Conservation (phyloP, 768 basidiomycete genomes). For the Amanita jacksonii region DNA sequence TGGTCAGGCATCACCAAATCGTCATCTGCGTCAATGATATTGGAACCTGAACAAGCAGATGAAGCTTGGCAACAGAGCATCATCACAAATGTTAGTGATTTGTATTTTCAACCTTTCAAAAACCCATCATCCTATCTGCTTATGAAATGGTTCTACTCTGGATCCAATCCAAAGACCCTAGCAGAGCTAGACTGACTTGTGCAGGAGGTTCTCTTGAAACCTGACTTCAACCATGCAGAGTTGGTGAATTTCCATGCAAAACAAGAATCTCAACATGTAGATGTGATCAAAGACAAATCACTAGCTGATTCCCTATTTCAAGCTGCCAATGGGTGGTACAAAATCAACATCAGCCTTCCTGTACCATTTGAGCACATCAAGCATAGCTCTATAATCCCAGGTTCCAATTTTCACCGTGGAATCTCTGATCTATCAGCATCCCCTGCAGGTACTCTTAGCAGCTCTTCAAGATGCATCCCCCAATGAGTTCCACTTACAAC, state of each 20-base stretch:
- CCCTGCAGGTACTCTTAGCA: background rate
- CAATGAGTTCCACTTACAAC: background rate
- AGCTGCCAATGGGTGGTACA: background rate
- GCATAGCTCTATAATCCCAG: background rate
- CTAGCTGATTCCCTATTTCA: background rate
- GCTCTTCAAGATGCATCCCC: background rate
- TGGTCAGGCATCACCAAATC: constrained; percentile 1
- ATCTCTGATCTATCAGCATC: background rate
- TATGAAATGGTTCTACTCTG: background rate
- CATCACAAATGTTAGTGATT: too few species aligned
- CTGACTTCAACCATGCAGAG: background rate
- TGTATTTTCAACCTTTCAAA: too few species aligned
- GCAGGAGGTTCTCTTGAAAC: background rate
- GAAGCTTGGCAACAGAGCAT: too few species aligned
- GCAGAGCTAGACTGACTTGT: background rate
- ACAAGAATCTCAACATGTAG: background rate
- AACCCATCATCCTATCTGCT: background rate
- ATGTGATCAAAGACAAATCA: background rate
- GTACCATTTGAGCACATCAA: background rate
- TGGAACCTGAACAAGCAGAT: too few species aligned
- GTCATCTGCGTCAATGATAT: too few species aligned
- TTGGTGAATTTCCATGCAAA: background rate
- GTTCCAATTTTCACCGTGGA: background rate
- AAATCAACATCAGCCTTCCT: background rate
- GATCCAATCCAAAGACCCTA: background rate